Evolutionary conservation across 441 rosid genomes (phyloP).

Genomic region (Syzygium syzygioides): DNA sequence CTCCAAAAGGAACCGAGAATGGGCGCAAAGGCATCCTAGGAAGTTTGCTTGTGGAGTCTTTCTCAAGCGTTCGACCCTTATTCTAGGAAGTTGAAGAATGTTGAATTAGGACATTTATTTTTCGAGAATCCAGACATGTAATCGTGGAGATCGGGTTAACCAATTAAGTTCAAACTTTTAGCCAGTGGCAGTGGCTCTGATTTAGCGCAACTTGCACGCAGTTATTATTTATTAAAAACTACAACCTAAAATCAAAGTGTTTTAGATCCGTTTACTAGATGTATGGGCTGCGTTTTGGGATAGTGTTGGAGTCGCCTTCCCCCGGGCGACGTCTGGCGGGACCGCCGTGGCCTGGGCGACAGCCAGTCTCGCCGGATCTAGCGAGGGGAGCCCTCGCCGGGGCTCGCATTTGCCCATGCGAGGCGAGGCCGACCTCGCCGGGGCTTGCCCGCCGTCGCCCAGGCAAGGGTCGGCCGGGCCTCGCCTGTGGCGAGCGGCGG

Average conservation of each 20-base stretch:
- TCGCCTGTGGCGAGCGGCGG: too few species aligned
- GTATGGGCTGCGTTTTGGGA: background rate
- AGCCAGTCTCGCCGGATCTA: too few species aligned
- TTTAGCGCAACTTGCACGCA: rapidly evolving
- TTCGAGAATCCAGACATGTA: background rate
- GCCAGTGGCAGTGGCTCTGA: background rate
- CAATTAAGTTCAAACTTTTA: rapidly evolving
- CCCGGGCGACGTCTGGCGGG: too few species aligned
- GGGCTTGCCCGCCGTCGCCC: too few species aligned
- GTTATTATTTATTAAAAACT: background rate
- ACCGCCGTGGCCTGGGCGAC: too few species aligned
- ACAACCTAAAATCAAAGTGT: background rate
- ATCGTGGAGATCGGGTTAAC: background rate
- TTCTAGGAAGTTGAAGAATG: background rate
- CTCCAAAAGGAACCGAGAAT: background rate
- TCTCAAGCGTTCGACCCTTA: background rate
- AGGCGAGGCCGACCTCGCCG: too few species aligned
- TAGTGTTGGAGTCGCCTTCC: too few species aligned
- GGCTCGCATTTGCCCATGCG: too few species aligned
- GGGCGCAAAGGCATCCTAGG: background rate
- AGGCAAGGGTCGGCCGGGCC: too few species aligned
- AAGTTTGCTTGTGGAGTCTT: background rate
- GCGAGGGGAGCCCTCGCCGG: too few species aligned
- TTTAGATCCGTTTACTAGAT: background rate
- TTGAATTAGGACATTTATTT: background rate